phyloP scores from a whole-genome alignment of 2,329 filamentous ascomycete species.

The Leptoxyphium fumago region DNA sequence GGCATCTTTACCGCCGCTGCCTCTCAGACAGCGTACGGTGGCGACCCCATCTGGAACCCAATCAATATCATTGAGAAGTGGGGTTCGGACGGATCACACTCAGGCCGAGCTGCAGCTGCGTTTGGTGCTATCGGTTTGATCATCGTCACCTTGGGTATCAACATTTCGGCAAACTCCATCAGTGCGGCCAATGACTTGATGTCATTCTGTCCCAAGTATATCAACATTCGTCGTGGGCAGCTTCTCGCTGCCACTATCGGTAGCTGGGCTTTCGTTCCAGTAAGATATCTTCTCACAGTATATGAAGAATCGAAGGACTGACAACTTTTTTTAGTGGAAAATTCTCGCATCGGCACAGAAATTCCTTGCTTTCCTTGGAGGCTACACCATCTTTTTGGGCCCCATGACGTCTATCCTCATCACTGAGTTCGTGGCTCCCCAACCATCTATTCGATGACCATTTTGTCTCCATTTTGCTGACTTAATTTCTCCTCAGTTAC shows the following conservation, averaged over 20 bases:
- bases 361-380: constrained; percentile 38
- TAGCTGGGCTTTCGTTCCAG: constrained; percentile 23
- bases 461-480: neutral
- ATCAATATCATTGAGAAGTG: constrained; percentile 22
- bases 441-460: neutral
- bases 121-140: constrained; percentile 29
- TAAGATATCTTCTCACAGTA: neutral
- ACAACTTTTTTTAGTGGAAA: constrained; percentile 16
- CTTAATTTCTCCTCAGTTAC: constrained; percentile 20
- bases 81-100: constrained; percentile 9
- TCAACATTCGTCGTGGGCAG: constrained; percentile 29
- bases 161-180: constrained; percentile 38
- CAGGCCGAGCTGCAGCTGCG: constrained; percentile 13
- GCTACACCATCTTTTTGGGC: constrained; percentile 50
- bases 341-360: constrained; percentile 21
- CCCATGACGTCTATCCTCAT: constrained; percentile 47
- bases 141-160: constrained; percentile 36
- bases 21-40: constrained; percentile 37
- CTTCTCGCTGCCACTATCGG: constrained; percentile 23
- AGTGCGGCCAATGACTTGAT: constrained; percentile 40
- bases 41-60: constrained; percentile 25
- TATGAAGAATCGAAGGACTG: neutral
- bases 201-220: constrained; percentile 35
- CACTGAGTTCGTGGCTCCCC: constrained; percentile 26
- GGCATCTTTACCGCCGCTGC: constrained; percentile 46